Conservation (phyloP, 2,329 filamentous ascomycete genomes). For the Pseudogymnoascus verrucosus region DNA sequence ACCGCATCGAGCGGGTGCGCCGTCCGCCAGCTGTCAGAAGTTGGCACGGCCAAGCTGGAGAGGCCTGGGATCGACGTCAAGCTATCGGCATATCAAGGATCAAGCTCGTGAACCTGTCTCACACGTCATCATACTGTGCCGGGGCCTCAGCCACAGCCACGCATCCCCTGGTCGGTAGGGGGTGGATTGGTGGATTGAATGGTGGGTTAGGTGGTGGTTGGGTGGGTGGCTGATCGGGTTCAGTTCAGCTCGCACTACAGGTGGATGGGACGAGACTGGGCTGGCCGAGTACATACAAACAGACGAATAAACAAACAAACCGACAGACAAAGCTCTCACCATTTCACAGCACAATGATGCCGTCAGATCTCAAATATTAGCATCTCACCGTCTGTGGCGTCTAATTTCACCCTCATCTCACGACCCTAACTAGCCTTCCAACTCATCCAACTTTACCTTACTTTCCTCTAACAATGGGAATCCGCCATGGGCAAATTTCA, state of each 20-base stretch:
- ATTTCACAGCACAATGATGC: neutral
- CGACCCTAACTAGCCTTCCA: neutral
- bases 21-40: neutral
- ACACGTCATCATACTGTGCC: neutral
- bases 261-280: neutral
- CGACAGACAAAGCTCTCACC: neutral
- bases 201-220: neutral
- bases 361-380: neutral
- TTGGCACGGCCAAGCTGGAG: neutral
- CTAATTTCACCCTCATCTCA: neutral
- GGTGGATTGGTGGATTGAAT: neutral
- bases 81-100: too few species aligned
- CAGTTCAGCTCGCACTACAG: neutral
- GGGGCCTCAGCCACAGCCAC: neutral
- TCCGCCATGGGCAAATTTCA: neutral
- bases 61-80: too few species aligned
- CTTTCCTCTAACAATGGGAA: neutral
- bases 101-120: too few species aligned
- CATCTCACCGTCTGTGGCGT: neutral
- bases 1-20: neutral
- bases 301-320: neutral
- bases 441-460: neutral
- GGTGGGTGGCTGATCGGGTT: neutral
- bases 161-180: neutral
- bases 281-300: neutral